Evolutionary conservation across 1,284 basidiomycete genomes (phyloP).

Genomic region (Sutorius eximius): DNA sequence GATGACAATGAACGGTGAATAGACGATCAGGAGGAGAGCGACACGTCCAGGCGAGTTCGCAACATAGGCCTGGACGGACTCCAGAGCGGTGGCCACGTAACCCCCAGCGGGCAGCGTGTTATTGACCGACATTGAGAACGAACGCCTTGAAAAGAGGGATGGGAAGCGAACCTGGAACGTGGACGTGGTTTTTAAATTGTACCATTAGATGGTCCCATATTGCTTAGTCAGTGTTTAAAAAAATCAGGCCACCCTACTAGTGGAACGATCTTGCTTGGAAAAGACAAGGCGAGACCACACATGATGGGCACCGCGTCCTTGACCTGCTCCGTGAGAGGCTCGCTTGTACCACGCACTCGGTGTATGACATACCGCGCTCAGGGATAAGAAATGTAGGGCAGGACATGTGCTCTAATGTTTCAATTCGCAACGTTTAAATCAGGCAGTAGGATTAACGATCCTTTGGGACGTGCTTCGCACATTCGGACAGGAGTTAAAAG

Average conservation of each 20-base stretch:
- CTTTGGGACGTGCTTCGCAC: too few species aligned
- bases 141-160: neutral
- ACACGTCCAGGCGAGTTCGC: slow-evolving; percentile 24
- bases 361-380: too few species aligned
- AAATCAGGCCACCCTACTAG: slow-evolving; percentile 7
- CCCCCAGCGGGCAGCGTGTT: slow-evolving; percentile 23
- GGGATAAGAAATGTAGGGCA: too few species aligned
- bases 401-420: too few species aligned
- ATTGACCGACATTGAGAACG: slow-evolving; percentile 29
- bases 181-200: slow-evolving; percentile 6
- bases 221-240: slow-evolving; percentile 21
- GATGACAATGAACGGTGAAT: slow-evolving; percentile 47
- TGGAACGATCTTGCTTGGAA: too few species aligned
- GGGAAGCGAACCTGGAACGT: neutral
- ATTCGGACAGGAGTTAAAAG: too few species aligned
- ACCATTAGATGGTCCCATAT: neutral
- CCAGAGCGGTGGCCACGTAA: slow-evolving; percentile 26
- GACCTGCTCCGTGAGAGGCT: too few species aligned
- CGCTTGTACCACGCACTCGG: too few species aligned
- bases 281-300: too few species aligned
- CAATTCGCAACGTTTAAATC: too few species aligned
- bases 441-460: too few species aligned
- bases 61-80: slow-evolving; percentile 21
- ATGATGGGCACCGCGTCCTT: too few species aligned
- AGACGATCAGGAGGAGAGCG: slow-evolving; percentile 25